These are phyloP conservation scores for Echium plantagineum DNA, from an alignment of 257 asterid genomes.

Conservation along the genomic window DNA sequence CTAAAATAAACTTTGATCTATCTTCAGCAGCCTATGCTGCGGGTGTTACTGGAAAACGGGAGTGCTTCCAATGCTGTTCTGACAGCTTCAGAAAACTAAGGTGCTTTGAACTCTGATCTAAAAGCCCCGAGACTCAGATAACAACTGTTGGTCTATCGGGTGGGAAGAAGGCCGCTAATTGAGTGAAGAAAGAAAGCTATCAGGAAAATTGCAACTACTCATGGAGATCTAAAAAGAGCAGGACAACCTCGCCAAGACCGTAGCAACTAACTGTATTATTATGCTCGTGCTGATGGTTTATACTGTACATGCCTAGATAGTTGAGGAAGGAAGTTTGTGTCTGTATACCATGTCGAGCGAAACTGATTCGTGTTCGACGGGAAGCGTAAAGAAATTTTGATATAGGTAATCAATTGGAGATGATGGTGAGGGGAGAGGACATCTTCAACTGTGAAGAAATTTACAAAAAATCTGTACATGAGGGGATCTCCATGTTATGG, in stretches of 20 bases:
- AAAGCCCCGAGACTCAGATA: too few species aligned
- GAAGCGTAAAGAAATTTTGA: neutral
- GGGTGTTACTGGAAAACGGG: slow-evolving; percentile 39
- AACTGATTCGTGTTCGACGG: too few species aligned
- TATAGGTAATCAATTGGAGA: too few species aligned
- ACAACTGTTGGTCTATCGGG: neutral
- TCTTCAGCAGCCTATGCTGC: slow-evolving; percentile 38
- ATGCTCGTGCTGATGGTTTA: neutral
- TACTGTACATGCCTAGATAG: too few species aligned
- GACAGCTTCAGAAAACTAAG: slow-evolving; percentile 33
- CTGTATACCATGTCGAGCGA: neutral
- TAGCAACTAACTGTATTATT: neutral
- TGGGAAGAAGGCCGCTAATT: neutral
- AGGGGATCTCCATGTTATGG: neutral
- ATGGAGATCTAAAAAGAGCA: neutral
- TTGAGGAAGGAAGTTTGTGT: neutral
- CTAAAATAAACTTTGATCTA: slow-evolving; percentile 1
- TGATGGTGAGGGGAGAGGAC: neutral
- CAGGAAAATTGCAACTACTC: neutral
- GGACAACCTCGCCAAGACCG: neutral
- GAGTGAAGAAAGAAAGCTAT: neutral
- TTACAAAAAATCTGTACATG: neutral
- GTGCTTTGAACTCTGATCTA: neutral
- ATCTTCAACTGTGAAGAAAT: too few species aligned
- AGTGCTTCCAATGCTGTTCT: slow-evolving; percentile 39